phyloP scores from a whole-genome alignment of 805 yeast species.

The Ogataea pini region DNA sequence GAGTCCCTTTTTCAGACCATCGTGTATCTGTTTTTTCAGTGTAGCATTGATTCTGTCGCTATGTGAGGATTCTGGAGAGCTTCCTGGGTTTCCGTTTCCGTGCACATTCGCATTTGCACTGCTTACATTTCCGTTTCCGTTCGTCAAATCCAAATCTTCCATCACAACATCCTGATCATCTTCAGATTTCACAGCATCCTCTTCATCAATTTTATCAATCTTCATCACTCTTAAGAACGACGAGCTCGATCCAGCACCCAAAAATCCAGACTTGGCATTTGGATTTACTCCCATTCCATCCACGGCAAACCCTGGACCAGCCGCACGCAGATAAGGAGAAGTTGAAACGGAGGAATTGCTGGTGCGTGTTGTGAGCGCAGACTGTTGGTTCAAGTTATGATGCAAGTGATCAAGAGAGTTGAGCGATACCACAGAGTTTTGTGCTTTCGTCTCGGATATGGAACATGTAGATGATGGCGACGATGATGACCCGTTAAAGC shows the following conservation, averaged over 20 bases:
- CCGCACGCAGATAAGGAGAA: slow-evolving; percentile 26
- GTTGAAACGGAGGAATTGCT: slow-evolving; percentile 25
- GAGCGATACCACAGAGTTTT: slow-evolving; percentile 21
- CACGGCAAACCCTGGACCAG: slow-evolving; percentile 21
- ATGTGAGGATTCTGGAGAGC: slow-evolving; percentile 4
- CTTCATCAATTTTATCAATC: slow-evolving; percentile 33
- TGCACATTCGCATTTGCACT: neutral
- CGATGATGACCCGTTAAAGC: slow-evolving; percentile 14
- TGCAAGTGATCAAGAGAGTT: slow-evolving; percentile 15
- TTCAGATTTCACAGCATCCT: slow-evolving; percentile 20
- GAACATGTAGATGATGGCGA: slow-evolving; percentile 21
- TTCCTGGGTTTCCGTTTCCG: neutral
- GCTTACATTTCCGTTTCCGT: neutral
- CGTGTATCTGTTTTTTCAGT: slow-evolving; percentile 23
- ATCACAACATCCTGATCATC: slow-evolving; percentile 17
- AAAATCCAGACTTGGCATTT: slow-evolving; percentile 51
- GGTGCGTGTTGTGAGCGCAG: slow-evolving; percentile 18
- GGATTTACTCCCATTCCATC: slow-evolving; percentile 73
- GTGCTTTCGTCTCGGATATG: slow-evolving; percentile 13
- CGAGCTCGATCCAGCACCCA: slow-evolving; percentile 65
- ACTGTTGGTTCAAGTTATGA: slow-evolving; percentile 7
- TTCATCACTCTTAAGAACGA: slow-evolving; percentile 44
- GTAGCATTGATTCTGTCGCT: slow-evolving; percentile 18
- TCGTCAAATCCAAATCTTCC: slow-evolving; percentile 21
- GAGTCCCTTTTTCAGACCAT: slow-evolving; percentile 24